A percentile compares a stretch with the other conserved stretches of the same genome.
Conservation (phyloP, 2,329 filamentous ascomycete species). For the Aureobasidium uvarum region DNA sequence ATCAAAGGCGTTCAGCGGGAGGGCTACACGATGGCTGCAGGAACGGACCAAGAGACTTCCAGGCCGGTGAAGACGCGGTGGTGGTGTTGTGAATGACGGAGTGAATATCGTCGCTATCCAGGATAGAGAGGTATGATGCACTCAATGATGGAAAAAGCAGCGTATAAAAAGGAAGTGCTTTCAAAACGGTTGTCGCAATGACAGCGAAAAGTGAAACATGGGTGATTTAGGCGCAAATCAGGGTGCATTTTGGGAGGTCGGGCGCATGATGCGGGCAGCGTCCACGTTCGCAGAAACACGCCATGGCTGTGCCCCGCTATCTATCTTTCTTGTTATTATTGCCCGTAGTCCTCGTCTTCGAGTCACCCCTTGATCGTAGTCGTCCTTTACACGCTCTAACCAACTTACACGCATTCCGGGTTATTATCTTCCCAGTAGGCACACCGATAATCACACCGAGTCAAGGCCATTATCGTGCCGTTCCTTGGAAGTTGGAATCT, state of each 20-base stretch:
- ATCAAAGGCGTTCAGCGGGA: conserved; percentile 5
- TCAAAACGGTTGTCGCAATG: background rate
- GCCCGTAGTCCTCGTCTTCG: background rate
- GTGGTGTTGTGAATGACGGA: background rate
- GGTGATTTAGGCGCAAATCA: conserved; percentile 5
- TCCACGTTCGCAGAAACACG: conserved; percentile 4
- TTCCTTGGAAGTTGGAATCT: conserved; percentile 1
- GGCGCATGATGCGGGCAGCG: conserved; percentile 9
- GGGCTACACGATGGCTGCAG: conserved; percentile 1
- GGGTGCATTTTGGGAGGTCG: background rate
- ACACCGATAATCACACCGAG: conserved; percentile 1
- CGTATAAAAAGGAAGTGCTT: background rate
- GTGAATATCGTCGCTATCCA: background rate
- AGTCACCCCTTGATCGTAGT: background rate
- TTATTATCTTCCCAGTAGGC: background rate
- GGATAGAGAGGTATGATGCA: background rate
- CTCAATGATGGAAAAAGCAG: background rate
- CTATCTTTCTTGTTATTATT: background rate
- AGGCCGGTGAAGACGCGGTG: too few relatives aligned
- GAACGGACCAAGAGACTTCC: background rate
- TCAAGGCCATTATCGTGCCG: background rate
- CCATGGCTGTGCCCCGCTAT: conserved; percentile 11
- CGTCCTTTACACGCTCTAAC: background rate
- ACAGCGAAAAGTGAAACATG: conserved; percentile 3
- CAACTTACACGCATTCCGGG: background rate